Percentiles rank a stretch among this genome's conserved stretches.
phyloP scores from a whole-genome alignment of 768 basidiomycete species.

The Cubamyces lactineus region DNA sequence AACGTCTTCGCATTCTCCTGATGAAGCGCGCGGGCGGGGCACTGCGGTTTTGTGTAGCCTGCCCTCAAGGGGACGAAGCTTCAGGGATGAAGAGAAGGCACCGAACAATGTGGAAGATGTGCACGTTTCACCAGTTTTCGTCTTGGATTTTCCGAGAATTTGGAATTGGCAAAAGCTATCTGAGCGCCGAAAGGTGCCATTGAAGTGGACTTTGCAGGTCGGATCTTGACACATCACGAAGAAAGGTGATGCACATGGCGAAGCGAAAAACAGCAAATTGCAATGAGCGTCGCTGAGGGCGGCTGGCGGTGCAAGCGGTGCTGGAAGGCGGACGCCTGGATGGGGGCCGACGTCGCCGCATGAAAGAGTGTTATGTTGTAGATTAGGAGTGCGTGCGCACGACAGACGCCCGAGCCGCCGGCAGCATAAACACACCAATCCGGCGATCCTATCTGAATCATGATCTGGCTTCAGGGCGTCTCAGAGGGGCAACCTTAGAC shows the following conservation, averaged over 20 bases:
- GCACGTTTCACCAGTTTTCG: conserved; percentile 13
- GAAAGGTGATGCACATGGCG: conserved; percentile 14
- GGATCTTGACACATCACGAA: conserved; percentile 22
- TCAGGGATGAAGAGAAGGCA: conserved; percentile 9
- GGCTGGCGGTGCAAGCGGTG: conserved; percentile 26
- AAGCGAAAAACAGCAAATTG: background rate
- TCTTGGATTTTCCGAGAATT: conserved; percentile 8
- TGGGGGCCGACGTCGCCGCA: conserved; percentile 11
- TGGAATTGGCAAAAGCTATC: conserved; percentile 14
- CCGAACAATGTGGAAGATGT: conserved; percentile 8
- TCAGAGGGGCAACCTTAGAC: conserved; percentile 5
- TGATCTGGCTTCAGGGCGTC: conserved; percentile 16
- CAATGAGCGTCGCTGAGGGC: background rate
- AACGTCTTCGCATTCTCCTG: background rate
- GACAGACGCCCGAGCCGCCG: conserved; percentile 2
- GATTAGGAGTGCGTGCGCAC: background rate
- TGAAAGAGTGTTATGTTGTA: background rate
- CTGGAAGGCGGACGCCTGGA: background rate
- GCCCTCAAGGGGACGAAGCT: conserved; percentile 7
- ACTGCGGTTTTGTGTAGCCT: conserved; percentile 6
- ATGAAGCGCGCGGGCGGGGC: background rate
- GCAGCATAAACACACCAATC: conserved; percentile 7
- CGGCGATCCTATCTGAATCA: conserved; percentile 24
- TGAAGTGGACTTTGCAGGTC: background rate
- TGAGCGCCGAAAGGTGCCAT: conserved; percentile 8